These are phyloP conservation scores for Blastocystis sp. DNA, from an alignment of 352 stramenopile species.

Conservation along the genomic window DNA sequence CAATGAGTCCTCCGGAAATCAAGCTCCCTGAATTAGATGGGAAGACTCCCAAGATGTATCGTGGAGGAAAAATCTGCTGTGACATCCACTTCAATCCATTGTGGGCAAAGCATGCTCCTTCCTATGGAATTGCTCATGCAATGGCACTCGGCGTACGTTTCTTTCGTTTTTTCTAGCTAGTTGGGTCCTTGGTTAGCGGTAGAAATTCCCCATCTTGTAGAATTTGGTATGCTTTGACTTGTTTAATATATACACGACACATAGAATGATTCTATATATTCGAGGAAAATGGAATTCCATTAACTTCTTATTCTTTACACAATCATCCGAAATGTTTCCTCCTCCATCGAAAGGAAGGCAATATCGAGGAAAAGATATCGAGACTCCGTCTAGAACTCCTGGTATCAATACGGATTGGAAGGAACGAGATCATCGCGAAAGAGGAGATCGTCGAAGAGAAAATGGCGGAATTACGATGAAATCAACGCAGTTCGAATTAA, in stretches of 20 bases:
- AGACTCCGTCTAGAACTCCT: neutral
- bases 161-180: neutral
- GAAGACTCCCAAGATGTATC: conserved; percentile 82
- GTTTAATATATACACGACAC: conserved; percentile 5
- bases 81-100: conserved; percentile 80
- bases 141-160: conserved; percentile 72
- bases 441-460: neutral
- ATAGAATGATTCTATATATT: neutral
- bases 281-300: neutral
- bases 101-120: conserved; percentile 78
- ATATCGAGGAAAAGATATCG: neutral
- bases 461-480: neutral
- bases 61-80: conserved; percentile 77
- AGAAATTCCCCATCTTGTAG: conserved; percentile 75
- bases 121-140: conserved; percentile 76
- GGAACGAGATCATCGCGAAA: neutral
- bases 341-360: conserved; percentile 1
- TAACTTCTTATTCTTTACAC: neutral
- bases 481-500: neutral
- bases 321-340: conserved; percentile 28
- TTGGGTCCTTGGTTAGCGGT: conserved; percentile 74
- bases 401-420: neutral
- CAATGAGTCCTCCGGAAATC: conserved; percentile 48
- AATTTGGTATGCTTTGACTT: conserved; percentile 34
- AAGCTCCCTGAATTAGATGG: conserved; percentile 75